Percentiles rank a stretch among this genome's conserved stretches.
Conservation (phyloP, 2,329 filamentous ascomycete genomes). For the Colletotrichum trifolii region DNA sequence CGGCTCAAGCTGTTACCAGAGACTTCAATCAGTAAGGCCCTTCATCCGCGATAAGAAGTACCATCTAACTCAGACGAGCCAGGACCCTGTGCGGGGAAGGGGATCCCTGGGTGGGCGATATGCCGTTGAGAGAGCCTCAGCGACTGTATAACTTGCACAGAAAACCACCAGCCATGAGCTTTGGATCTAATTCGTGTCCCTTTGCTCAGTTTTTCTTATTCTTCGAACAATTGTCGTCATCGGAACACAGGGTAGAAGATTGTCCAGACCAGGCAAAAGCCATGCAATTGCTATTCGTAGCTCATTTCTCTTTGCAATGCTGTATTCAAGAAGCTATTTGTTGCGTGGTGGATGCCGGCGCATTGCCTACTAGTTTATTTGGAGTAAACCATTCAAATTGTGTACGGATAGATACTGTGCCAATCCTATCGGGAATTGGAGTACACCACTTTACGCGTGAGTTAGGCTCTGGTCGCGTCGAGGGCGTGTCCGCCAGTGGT, state of each 20-base stretch:
- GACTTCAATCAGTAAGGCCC: neutral
- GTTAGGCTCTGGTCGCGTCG: slow-evolving; percentile 7
- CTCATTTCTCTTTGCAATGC: neutral
- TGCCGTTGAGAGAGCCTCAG: slow-evolving; percentile 16
- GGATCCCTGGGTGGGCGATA: neutral
- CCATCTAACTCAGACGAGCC: neutral
- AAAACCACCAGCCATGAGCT: slow-evolving; percentile 29
- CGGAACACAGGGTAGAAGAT: no score
- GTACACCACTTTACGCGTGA: slow-evolving; percentile 29
- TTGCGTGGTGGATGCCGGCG: no score
- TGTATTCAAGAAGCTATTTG: neutral
- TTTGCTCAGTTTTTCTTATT: neutral
- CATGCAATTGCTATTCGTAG: no score
- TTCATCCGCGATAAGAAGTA: neutral
- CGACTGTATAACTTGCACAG: slow-evolving; percentile 6
- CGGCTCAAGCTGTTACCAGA: neutral
- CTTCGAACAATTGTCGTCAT: neutral
- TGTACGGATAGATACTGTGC: no score
- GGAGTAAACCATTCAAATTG: neutral
- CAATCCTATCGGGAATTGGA: neutral
- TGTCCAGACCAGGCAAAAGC: no score
- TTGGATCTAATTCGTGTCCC: slow-evolving; percentile 28
- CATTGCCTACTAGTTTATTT: no score
- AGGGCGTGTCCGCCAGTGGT: slow-evolving; percentile 23
- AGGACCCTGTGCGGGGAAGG: slow-evolving; percentile 13